These are phyloP conservation scores for Pythium aristosporum DNA, from an alignment of 352 stramenopile genomes.

Conservation along the genomic window DNA sequence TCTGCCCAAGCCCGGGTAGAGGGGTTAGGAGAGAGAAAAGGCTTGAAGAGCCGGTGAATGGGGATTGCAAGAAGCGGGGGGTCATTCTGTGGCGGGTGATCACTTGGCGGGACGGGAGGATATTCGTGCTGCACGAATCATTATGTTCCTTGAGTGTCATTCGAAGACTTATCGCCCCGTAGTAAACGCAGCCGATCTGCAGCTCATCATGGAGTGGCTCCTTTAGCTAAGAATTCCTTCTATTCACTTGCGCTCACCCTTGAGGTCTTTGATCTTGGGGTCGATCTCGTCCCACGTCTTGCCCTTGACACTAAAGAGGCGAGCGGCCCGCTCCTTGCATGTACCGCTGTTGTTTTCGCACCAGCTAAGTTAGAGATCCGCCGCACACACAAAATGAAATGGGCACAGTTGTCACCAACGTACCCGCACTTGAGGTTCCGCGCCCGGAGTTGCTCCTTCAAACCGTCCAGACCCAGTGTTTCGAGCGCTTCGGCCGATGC, in stretches of 20 bases:
- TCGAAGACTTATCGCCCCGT: neutral
- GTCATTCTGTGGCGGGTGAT: too few species aligned
- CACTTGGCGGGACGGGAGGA: too few species aligned
- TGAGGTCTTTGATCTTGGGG: slow-evolving; percentile 69
- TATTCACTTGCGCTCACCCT: slow-evolving; percentile 31
- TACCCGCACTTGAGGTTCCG: slow-evolving; percentile 97
- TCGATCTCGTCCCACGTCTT: slow-evolving; percentile 90
- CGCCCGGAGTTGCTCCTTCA: slow-evolving; percentile 92
- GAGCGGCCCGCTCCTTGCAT: slow-evolving; percentile 84
- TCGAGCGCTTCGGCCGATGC: slow-evolving; percentile 71
- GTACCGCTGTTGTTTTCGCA: slow-evolving; percentile 69
- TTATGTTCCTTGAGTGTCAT: too few species aligned
- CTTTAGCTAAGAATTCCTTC: too few species aligned
- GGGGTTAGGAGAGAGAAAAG: too few species aligned
- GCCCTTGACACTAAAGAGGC: slow-evolving; percentile 93
- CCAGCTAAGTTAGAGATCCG: slow-evolving; percentile 4
- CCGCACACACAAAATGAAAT: neutral
- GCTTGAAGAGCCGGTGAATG: too few species aligned
- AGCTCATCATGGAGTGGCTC: too few species aligned
- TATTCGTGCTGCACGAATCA: too few species aligned
- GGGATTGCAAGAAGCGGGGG: too few species aligned
- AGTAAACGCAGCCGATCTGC: too few species aligned
- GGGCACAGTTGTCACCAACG: slow-evolving; percentile 12
- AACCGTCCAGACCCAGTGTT: slow-evolving; percentile 82
- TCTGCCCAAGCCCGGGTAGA: too few species aligned